phyloP scores from a whole-genome alignment of 1,139 yeast genomes.

The Kluyveromyces marxianus region DNA sequence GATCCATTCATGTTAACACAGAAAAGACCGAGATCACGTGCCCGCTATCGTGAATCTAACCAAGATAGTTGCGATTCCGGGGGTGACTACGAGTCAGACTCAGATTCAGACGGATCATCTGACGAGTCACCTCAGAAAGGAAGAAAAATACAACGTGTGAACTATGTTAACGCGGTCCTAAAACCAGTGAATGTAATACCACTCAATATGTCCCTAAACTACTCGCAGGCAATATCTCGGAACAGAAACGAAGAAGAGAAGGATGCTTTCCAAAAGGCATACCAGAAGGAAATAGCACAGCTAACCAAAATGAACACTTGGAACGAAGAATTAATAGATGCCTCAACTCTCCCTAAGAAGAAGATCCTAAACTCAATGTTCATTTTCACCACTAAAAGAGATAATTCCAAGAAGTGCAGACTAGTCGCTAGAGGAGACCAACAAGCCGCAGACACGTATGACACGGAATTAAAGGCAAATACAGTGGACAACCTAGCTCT shows the following conservation, averaged over 20 bases:
- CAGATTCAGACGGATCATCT: background rate
- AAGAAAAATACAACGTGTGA: background rate
- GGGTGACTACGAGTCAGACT: background rate
- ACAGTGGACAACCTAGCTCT: slow-evolving; percentile 12
- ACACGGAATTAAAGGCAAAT: slow-evolving; percentile 6
- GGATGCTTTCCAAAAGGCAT: slow-evolving; percentile 2
- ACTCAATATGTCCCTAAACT: slow-evolving; percentile 3
- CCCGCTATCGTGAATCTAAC: background rate
- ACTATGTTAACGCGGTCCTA: background rate
- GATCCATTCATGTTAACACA: background rate
- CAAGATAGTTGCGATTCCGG: background rate
- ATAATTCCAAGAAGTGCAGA: slow-evolving; percentile 10
- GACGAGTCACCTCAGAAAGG: background rate
- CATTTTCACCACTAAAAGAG: slow-evolving; percentile 12
- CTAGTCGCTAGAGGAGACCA: slow-evolving; percentile 12
- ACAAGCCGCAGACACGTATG: slow-evolving; percentile 9
- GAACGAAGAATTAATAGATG: slow-evolving; percentile 2
- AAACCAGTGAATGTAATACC: background rate
- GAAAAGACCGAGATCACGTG: background rate
- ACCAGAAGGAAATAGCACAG: slow-evolving; percentile 8
- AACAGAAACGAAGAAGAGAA: slow-evolving; percentile 3
- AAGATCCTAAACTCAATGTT: slow-evolving; percentile 9
- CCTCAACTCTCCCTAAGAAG: background rate
- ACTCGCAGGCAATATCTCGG: slow-evolving; percentile 5
- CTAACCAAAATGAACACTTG: slow-evolving; percentile 11